phyloP scores from a whole-genome alignment of 176 grass and related monocot genomes.

The bread wheat (Triticum aestivum) region IWGSC_CS_RefSeq_v2.1 NC_057798.1:270457223-270457722 shows the following conservation, averaged over 20 bases:
- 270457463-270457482: neutral
- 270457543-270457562: conserved; percentile 34
- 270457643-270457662: conserved; percentile 21
- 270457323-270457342: neutral
- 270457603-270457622: neutral
- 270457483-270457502: neutral
- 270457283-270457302: neutral
- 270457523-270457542: conserved; percentile 26
- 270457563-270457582: conserved; percentile 22
- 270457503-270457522: neutral
- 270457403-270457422: neutral
- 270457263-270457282: conserved; percentile 9
- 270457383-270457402: neutral
- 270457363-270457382: neutral
- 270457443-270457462: neutral
- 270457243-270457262: conserved; percentile 34
- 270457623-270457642: neutral
- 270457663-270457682: conserved; percentile 1
- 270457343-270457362: neutral
- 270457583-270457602: neutral
- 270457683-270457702: neutral
- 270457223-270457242: conserved; percentile 12
- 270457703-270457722: neutral
- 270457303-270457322: neutral
- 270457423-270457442: neutral